Evolutionary conservation across 768 basidiomycete genomes (phyloP).

Genomic region (Leccinum boreale): DNA sequence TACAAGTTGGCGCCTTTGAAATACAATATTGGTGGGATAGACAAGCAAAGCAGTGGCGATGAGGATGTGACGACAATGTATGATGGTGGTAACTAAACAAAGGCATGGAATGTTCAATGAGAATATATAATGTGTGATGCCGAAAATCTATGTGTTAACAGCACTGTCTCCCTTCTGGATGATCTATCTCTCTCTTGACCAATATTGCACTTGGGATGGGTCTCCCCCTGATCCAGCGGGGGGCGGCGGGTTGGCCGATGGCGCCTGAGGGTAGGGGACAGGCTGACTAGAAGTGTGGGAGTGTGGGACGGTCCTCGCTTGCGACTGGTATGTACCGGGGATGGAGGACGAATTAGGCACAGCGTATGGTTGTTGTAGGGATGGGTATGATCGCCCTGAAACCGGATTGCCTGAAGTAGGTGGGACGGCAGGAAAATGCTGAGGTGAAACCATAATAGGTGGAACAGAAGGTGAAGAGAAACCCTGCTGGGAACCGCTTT

Average conservation of each 20-base stretch:
- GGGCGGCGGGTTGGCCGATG: constrained; percentile 22
- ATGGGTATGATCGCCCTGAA: constrained; percentile 26
- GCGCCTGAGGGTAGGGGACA: constrained; percentile 24
- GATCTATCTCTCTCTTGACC: constrained; percentile 22
- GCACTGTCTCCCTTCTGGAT: constrained; percentile 6
- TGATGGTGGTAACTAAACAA: constrained; percentile 4
- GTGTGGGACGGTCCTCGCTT: constrained; percentile 18
- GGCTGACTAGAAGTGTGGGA: constrained; percentile 23
- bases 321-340: constrained; percentile 22
- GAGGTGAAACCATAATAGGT: constrained; percentile 27
- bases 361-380: constrained; percentile 27
- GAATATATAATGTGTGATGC: constrained; percentile 12
- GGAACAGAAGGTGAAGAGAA: constrained; percentile 33
- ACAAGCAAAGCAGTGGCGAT: constrained; percentile 6
- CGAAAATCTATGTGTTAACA: constrained; percentile 12
- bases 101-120: constrained; percentile 2
- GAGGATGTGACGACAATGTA: constrained; percentile 10
- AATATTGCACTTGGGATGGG: constrained; percentile 27
- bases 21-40: constrained; percentile 17
- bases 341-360: constrained; percentile 14
- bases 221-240: constrained; percentile 27
- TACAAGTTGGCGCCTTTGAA: constrained; percentile 4
- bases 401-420: constrained; percentile 20
- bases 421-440: constrained; percentile 28
- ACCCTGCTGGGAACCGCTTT: constrained; percentile 31